Conservation (phyloP, 1,139 yeast genomes). For the Yamadazyma kanchanaburiensis region DNA sequence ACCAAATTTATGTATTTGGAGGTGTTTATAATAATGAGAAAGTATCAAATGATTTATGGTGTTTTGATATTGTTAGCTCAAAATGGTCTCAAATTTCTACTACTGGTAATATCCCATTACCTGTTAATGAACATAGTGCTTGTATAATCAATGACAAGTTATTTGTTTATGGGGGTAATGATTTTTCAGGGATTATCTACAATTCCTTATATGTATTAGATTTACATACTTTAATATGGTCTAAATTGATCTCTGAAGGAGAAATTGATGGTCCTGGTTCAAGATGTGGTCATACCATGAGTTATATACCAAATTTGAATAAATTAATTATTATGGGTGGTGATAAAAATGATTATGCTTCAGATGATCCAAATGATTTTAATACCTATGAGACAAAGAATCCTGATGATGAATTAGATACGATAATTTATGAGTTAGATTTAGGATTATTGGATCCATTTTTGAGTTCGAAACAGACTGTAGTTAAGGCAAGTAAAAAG, state of each 20-base stretch:
- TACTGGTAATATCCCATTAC: conserved; percentile 68
- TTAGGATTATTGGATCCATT: conserved; percentile 34
- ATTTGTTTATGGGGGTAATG: conserved; percentile 90
- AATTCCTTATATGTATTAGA: conserved; percentile 74
- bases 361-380: conserved; percentile 32
- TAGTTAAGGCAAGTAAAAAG: conserved; percentile 13
- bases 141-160: conserved; percentile 75
- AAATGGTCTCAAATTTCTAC: conserved; percentile 61
- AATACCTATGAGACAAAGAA: conserved; percentile 50
- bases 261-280: conserved; percentile 63
- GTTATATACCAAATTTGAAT: conserved; percentile 62
- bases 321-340: conserved; percentile 90
- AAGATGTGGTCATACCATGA: conserved; percentile 92
- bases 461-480: conserved; percentile 20
- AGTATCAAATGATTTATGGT: conserved; percentile 77
- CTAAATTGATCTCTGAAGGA: conserved; percentile 48
- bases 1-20: conserved; percentile 78
- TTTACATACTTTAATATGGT: conserved; percentile 70
- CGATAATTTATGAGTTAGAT: conserved; percentile 66
- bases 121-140: conserved; percentile 90
- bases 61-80: conserved; percentile 67
- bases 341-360: conserved; percentile 62
- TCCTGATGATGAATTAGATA: conserved; percentile 45
- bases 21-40: conserved; percentile 86
- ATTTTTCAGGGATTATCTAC: conserved; percentile 67